A percentile compares a stretch with the other conserved stretches of the same genome.
phyloP scores from a whole-genome alignment of 164 flowering plant species.

The Paratinospora sagittata region DNA sequence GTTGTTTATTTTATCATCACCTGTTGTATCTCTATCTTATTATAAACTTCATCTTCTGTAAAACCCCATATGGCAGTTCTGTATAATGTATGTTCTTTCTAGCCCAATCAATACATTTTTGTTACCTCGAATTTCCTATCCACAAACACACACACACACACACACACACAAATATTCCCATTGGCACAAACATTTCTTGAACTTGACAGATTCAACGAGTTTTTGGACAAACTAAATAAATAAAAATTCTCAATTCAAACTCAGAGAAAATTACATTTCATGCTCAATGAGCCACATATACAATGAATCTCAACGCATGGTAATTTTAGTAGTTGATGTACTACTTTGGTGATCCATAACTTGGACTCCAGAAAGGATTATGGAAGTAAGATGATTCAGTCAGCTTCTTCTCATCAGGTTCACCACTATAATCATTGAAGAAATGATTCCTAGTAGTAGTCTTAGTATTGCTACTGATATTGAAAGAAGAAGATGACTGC shows the following conservation, averaged over 20 bases:
- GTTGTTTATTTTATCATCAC: background rate
- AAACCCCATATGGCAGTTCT: too few relatives aligned
- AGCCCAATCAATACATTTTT: too few relatives aligned
- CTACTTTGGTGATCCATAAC: constrained; percentile 14
- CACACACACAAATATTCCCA: too few relatives aligned
- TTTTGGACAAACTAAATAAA: too few relatives aligned
- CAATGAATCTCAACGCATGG: too few relatives aligned
- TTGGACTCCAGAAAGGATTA: constrained; percentile 42
- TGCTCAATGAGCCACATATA: background rate
- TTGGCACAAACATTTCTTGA: too few relatives aligned
- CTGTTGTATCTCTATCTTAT: background rate
- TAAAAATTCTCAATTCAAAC: too few relatives aligned
- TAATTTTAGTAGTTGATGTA: constrained; percentile 1
- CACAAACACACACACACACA: too few relatives aligned
- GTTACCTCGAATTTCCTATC: too few relatives aligned
- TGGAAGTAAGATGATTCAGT: constrained; percentile 26
- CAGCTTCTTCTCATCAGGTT: constrained; percentile 11
- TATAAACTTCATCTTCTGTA: background rate
- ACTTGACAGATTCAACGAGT: too few relatives aligned
- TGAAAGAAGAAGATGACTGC: constrained; percentile 7
- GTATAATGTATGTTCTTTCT: too few relatives aligned
- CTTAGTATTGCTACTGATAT: background rate
- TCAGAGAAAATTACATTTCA: too few relatives aligned
- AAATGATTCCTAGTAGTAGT: constrained; percentile 24
- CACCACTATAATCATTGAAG: constrained; percentile 8